Percentiles rank a stretch among this genome's conserved stretches.
Evolutionary conservation across 2,329 filamentous ascomycete genomes (phyloP).

Genomic region (Raffaelea arxii): DNA sequence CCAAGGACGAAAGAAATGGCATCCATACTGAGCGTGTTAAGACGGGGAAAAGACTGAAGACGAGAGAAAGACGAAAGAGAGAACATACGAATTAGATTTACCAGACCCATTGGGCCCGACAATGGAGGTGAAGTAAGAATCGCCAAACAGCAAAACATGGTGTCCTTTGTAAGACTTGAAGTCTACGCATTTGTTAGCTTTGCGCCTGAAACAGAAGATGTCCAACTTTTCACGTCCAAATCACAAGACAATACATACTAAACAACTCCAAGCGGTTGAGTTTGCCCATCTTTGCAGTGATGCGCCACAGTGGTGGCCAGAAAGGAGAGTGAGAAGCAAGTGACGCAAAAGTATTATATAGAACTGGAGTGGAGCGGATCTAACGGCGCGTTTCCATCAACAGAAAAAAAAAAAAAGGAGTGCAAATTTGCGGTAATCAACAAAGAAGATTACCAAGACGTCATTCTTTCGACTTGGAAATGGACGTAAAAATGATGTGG

Average conservation of each 20-base stretch:
- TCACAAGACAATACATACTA: constrained; percentile 46
- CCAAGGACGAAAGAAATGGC: constrained; percentile 98
- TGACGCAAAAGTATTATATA: too few relatives aligned
- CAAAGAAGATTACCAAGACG: background rate
- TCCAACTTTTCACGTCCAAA: background rate
- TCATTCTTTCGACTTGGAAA: background rate
- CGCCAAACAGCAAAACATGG: constrained; percentile 86
- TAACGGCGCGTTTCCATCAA: too few relatives aligned
- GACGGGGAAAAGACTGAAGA: background rate
- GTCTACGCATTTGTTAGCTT: constrained; percentile 58
- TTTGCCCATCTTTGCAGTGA: constrained; percentile 64
- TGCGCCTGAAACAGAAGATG: background rate
- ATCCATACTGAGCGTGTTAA: constrained; percentile 64
- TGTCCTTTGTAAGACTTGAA: constrained; percentile 99
- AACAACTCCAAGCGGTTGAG: constrained; percentile 89
- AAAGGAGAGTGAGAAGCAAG: too few relatives aligned
- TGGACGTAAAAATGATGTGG: background rate
- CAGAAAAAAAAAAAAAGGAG: background rate
- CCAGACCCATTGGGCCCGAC: constrained; percentile 99
- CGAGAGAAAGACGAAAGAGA: background rate
- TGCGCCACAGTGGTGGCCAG: constrained; percentile 6
- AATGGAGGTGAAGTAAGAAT: constrained; percentile 98
- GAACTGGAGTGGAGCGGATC: too few relatives aligned
- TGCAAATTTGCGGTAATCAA: background rate
- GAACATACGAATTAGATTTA: constrained; percentile 86